phyloP scores from a whole-genome alignment of 1,284 basidiomycete species.

The Cutaneotrichosporon cavernicola region DNA sequence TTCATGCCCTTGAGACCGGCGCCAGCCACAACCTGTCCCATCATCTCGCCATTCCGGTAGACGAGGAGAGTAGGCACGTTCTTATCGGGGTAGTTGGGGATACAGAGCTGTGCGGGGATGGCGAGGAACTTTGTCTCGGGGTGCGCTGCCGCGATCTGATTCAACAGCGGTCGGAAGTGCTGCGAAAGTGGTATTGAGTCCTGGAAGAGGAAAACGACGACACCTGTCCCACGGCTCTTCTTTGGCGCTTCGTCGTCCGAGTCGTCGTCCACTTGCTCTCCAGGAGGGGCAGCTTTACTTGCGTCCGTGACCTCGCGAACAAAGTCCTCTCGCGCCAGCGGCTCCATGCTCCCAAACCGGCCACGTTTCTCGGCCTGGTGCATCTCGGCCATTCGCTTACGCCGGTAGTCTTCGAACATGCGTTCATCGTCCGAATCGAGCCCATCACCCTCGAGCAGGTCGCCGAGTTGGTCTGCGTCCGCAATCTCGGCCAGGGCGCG shows the following conservation, averaged over 20 bases:
- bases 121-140: conserved; percentile 93
- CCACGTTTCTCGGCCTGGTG: conserved; percentile 63
- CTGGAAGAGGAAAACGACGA: conserved; percentile 60
- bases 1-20: conserved; percentile 62
- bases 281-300: conserved; percentile 69
- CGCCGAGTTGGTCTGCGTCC: conserved; percentile 63
- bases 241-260: conserved; percentile 44
- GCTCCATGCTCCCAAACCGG: conserved; percentile 81
- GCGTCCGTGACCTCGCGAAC: conserved; percentile 92
- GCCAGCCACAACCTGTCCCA: conserved; percentile 76
- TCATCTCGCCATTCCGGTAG: conserved; percentile 86
- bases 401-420: conserved; percentile 67
- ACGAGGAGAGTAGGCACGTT: conserved; percentile 89
- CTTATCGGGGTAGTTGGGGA: conserved; percentile 88
- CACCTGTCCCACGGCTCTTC: conserved; percentile 56
- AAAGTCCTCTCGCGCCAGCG: conserved; percentile 90
- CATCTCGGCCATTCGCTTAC: conserved; percentile 68
- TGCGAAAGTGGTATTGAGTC: conserved; percentile 70
- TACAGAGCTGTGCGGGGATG: conserved; percentile 93
- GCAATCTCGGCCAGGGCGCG: conserved; percentile 55
- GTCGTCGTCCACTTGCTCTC: conserved; percentile 56
- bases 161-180: conserved; percentile 69
- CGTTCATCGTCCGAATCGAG: conserved; percentile 75
- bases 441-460: conserved; percentile 66
- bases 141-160: conserved; percentile 72